Base-by-base conservation (phyloP, 1,284 basidiomycete species). In the Pisolithus thermaeus region DNA sequence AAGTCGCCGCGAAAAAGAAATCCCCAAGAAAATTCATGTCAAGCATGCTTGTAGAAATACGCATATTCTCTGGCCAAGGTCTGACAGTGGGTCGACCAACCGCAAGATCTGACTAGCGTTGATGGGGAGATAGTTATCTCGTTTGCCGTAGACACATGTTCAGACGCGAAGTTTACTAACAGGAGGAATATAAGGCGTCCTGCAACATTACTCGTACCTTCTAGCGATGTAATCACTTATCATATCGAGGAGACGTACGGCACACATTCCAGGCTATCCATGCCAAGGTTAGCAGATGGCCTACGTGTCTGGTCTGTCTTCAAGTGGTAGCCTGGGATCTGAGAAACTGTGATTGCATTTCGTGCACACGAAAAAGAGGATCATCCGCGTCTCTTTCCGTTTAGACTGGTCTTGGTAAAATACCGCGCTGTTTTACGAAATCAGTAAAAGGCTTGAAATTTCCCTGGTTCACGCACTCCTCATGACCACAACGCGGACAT, bases 341-440 rank as follows among this genome's bases (percentile, higher is more conserved):
- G 79, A 77, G 70, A 88, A 94, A 55, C 75, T 79, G 55, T 87
- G 73, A 59, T 87, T 86, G 68, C 91, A 97, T 64, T 86, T 84
- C n/a, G 83, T 81, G 66, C 93, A 97, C 44, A 92, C 90, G 68
- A 87, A 96, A 74, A 96, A 97, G 1, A 96, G 78, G 39, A 91
- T 92, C 93, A 93, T 93, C 3, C 87, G 79, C 1, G 88, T 96
- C 62, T 94, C 90, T 61, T 90, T 91, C 49, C 93, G 84, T 66
- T 94, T 93, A 14, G 91, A 95, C 68, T 97, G 93, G 70, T 96
- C 93, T 70, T 96, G 93, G 70, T 88, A 97, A 67, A 90, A 84
- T 14, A 97, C 93, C 46, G 90, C 83, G 63, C 92, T 95, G 61
- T 35, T 56, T 54, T 23, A 16, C 49, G 51, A n/a, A 18, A 51